Conservation (phyloP, 306 rosid genomes). For the Lathyrus aphaca region DNA sequence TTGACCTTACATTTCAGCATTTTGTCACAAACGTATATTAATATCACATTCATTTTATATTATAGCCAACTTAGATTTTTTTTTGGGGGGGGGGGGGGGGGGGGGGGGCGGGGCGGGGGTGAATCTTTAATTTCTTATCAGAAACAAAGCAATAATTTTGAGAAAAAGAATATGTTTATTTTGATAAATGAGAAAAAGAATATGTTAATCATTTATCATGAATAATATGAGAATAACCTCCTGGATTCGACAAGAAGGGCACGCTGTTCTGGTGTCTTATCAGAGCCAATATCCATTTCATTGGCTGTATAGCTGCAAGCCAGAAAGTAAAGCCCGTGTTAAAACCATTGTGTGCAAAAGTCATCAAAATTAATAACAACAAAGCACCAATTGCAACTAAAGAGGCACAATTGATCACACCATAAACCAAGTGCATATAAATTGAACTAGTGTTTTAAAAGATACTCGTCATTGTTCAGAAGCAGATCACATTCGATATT, state of each 20-base stretch:
- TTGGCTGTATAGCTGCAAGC: slow-evolving; percentile 73
- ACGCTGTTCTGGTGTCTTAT: slow-evolving; percentile 72
- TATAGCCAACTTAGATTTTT: neutral
- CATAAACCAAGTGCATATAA: slow-evolving; percentile 24
- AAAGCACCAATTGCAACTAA: slow-evolving; percentile 7
- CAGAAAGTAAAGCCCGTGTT: slow-evolving; percentile 30
- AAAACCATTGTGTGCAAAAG: slow-evolving; percentile 25
- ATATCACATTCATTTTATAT: slow-evolving; percentile 8
- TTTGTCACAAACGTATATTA: slow-evolving; percentile 16
- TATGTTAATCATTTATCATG: neutral
- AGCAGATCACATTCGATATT: slow-evolving; percentile 25
- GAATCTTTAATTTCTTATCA: slow-evolving; percentile 4
- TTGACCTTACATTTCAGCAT: slow-evolving; percentile 25
- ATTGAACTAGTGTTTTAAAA: slow-evolving; percentile 18
- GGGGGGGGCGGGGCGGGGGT: neutral
- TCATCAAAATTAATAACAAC: slow-evolving; percentile 24
- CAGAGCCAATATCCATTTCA: slow-evolving; percentile 63
- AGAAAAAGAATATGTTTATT: slow-evolving; percentile 5
- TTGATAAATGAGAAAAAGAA: slow-evolving; percentile 7
- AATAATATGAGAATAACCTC: slow-evolving; percentile 57
- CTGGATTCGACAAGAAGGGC: slow-evolving; percentile 88
- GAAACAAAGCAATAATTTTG: slow-evolving; percentile 23
- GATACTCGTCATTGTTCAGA: slow-evolving; percentile 7
- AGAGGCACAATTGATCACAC: slow-evolving; percentile 32
- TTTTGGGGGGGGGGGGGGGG: neutral